Evolutionary conservation across 2,329 filamentous ascomycete species (phyloP), one percentile per base, ranked within the genome.

Genomic region (Phaeosphaeriaceae sp.): DNA sequence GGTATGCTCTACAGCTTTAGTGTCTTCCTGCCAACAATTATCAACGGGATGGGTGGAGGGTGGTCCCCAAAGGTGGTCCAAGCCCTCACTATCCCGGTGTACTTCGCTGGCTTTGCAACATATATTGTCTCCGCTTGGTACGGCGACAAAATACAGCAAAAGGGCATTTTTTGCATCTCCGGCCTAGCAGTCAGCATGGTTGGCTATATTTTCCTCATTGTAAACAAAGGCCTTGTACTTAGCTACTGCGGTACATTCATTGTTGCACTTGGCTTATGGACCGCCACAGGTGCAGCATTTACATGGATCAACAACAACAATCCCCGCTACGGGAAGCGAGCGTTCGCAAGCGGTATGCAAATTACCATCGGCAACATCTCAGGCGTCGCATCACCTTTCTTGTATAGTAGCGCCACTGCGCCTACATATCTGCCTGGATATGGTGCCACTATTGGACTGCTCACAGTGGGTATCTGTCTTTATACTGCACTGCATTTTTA

Each of bases 171-270:
- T 51, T 60, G 67, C 30, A 50, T 66, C 12, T 50, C 50, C 2
- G 59, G 63, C 3, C 56, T 61, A 8, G 21, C 58, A 17, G 57
- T 82, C 3, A 77, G 76, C 15, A 71, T 78, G 18, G 60, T 78
- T 1, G 81, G 81, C 0, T 84, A 82, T 57, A 74, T 76, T 13
- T 74, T 83, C 40, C 51, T 64, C 7, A 61, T 64, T 11, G 38
- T 54, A 8, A 57, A 62, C 16, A 45, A 52, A 42, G 57, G 57
- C 1, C 44, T 57, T 17, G 57, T 43, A 0, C 38, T 64, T 1
- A 64, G 61, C 38, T 67, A 64, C 11, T 54, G 61, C 2, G 66
- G 66, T 28, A 61, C 56, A 11, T 71, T 71, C 39, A 35, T 70
- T 36, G 61, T 70, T 35, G 66, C 63, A 1, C 58, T 62, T n/a